Conservation (phyloP, 2,329 filamentous ascomycete genomes). For the Lecanoromycetidae sp. region DNA sequence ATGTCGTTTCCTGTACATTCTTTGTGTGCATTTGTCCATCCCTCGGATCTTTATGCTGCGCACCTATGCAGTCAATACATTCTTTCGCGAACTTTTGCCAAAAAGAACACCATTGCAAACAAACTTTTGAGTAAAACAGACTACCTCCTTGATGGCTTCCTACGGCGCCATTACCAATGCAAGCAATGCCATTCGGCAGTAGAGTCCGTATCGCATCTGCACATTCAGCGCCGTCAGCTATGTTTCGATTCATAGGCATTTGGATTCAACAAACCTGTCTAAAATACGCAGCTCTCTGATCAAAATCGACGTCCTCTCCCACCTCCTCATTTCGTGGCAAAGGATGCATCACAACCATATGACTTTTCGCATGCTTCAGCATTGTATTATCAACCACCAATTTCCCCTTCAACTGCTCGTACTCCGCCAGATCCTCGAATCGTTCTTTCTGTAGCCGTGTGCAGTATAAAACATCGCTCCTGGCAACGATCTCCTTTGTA, state of each 20-base stretch:
- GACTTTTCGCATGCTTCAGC: slow-evolving; percentile 78
- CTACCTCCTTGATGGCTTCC: no score
- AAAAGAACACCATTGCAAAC: no score
- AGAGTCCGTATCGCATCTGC: slow-evolving; percentile 88
- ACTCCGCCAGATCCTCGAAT: slow-evolving; percentile 68
- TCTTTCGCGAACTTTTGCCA: no score
- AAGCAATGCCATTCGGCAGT: slow-evolving; percentile 94
- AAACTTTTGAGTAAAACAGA: no score
- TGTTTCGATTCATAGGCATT: no score
- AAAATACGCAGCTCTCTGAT: slow-evolving; percentile 94
- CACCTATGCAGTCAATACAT: no score
- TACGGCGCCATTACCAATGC: slow-evolving; percentile 63
- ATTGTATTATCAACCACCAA: slow-evolving; percentile 86
- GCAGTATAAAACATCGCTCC: slow-evolving; percentile 89
- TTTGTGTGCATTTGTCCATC: no score
- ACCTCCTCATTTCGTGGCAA: slow-evolving; percentile 89
- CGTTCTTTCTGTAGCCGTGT: slow-evolving; percentile 94
- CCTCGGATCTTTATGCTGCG: no score
- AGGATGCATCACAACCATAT: slow-evolving; percentile 92
- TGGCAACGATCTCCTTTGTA: slow-evolving; percentile 73
- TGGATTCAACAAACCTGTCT: slow-evolving; percentile 92
- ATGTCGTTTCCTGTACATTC: no score
- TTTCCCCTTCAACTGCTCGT: slow-evolving; percentile 75
- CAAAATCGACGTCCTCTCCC: slow-evolving; percentile 91
- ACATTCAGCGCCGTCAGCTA: not conserved